Conservation (phyloP, 228 moss, liverwort and hornwort species). For the Sphagnum magellanicum region DNA sequence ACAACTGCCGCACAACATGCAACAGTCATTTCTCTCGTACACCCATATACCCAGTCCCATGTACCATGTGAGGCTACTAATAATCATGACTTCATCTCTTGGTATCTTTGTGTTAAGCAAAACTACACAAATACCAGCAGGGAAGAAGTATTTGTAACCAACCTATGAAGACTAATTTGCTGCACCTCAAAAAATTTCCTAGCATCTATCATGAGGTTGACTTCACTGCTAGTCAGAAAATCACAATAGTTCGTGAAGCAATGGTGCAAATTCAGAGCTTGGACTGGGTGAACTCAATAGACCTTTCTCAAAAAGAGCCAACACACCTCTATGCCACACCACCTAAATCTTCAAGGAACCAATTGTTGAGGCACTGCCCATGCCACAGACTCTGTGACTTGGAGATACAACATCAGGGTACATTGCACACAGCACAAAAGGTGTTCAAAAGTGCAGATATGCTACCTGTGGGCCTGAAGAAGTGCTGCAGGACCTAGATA, state of each 20-base stretch:
- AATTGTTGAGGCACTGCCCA: not conserved
- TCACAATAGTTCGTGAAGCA: not conserved
- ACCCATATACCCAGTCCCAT: no score
- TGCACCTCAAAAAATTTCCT: no score
- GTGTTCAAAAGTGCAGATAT: no score
- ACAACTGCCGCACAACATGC: no score
- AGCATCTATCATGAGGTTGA: no score
- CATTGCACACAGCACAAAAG: no score
- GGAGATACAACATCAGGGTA: not conserved
- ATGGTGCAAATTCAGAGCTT: not conserved
- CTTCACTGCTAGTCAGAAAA: no score
- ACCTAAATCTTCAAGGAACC: not conserved
- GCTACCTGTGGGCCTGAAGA: slow-evolving; percentile 46
- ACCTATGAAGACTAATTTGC: no score
- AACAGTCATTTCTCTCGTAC: no score
- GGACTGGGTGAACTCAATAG: not conserved
- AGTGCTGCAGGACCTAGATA: slow-evolving; percentile 69
- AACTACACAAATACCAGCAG: not conserved
- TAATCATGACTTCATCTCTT: no score
- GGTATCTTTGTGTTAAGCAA: not conserved
- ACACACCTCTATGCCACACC: not conserved
- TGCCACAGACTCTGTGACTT: not conserved
- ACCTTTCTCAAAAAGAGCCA: not conserved
- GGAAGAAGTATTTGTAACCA: no score
- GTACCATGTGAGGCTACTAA: no score